Percentiles rank a stretch among this genome's conserved stretches.
Evolutionary conservation across 805 yeast genomes (phyloP).

Genomic region (Saccharomycopsis fodiens): DNA sequence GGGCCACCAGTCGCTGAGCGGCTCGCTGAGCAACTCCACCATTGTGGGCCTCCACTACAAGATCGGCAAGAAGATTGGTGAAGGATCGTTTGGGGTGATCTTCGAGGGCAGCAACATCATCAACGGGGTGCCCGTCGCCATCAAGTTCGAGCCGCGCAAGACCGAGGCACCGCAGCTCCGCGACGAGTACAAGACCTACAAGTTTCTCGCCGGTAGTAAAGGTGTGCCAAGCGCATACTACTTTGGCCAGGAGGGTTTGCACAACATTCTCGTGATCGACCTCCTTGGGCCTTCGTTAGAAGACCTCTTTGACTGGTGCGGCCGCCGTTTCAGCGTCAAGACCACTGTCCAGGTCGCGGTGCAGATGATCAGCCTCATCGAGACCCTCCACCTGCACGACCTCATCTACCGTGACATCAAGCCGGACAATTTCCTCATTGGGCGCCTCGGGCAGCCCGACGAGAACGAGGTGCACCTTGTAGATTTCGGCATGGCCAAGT

Average conservation of each 20-base stretch:
- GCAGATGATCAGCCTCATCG: slow-evolving; percentile 87
- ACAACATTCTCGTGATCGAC: slow-evolving; percentile 90
- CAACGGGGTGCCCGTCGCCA: slow-evolving; percentile 90
- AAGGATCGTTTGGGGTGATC: slow-evolving; percentile 96
- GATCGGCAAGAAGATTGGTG: slow-evolving; percentile 96
- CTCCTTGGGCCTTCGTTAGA: slow-evolving; percentile 92
- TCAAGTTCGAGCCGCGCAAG: slow-evolving; percentile 94
- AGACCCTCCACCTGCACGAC: slow-evolving; percentile 81
- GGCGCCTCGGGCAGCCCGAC: slow-evolving; percentile 76
- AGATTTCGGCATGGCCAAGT: slow-evolving; percentile 99
- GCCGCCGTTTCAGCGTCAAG: slow-evolving; percentile 77
- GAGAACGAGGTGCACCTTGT: slow-evolving; percentile 84
- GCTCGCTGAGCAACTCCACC: slow-evolving; percentile 15
- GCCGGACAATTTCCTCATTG: slow-evolving; percentile 94
- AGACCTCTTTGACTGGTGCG: slow-evolving; percentile 98
- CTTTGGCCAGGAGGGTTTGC: slow-evolving; percentile 97
- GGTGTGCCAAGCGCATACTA: slow-evolving; percentile 97
- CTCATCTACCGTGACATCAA: slow-evolving; percentile 94
- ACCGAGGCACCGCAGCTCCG: slow-evolving; percentile 96
- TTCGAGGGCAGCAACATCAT: slow-evolving; percentile 92
- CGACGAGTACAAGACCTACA: slow-evolving; percentile 95
- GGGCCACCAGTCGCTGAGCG: neutral
- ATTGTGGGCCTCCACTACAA: slow-evolving; percentile 91
- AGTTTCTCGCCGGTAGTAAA: slow-evolving; percentile 67
- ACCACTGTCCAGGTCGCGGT: slow-evolving; percentile 91